Evolutionary conservation across 2,329 filamentous ascomycete genomes (phyloP).

Genomic region (Aspergillus niger): DNA sequence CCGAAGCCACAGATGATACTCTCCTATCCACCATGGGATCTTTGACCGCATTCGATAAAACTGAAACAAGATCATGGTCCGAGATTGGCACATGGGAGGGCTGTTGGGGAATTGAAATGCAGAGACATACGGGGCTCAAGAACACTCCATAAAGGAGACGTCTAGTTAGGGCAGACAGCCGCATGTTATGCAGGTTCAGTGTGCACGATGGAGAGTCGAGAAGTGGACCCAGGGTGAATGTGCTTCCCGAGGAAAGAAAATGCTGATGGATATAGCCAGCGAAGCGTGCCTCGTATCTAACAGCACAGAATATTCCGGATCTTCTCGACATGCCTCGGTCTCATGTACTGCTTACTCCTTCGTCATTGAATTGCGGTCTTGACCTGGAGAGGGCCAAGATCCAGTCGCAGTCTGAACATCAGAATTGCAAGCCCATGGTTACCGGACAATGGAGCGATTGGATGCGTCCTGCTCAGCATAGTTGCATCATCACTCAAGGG

Average conservation of each 20-base stretch:
- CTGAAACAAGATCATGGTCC: constrained; percentile 1
- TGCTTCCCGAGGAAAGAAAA: not conserved
- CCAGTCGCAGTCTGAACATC: not conserved
- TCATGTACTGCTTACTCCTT: not conserved
- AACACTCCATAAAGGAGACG: not conserved
- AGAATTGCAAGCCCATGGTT: not conserved
- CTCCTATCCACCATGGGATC: not conserved
- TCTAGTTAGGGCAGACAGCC: not conserved
- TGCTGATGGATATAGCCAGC: not conserved
- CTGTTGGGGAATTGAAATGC: not conserved
- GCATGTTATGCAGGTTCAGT: not conserved
- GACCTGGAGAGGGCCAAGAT: not conserved
- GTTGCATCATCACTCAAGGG: not conserved
- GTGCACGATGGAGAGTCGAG: not conserved
- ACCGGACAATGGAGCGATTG: not conserved
- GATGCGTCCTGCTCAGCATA: not conserved
- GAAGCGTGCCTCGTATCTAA: not conserved
- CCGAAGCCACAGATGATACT: not conserved
- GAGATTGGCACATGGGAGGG: not conserved
- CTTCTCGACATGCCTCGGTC: not conserved
- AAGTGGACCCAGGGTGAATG: not conserved
- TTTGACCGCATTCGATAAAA: not conserved
- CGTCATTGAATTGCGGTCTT: not conserved
- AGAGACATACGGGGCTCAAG: not conserved
- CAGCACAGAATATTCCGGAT: not conserved